A percentile compares a stretch with the other conserved stretches of the same genome.
Conservation (phyloP, 257 asterid genomes). For the Capsicum baccatum region DNA sequence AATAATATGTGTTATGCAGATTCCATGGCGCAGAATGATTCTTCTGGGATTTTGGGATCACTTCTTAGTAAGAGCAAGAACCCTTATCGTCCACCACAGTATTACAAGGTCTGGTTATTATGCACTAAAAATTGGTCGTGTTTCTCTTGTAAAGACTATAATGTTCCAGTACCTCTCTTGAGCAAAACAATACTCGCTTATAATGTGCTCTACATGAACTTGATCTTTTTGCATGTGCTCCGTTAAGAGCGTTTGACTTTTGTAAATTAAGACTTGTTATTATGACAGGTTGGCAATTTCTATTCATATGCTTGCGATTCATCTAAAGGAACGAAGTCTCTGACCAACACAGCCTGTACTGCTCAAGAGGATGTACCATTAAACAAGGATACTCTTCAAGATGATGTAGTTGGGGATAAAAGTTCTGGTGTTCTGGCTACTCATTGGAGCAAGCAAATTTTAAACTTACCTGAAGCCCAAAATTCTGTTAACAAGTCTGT, state of each 20-base stretch:
- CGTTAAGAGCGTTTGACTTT: neutral
- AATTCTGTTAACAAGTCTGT: neutral
- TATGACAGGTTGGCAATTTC: slow-evolving; percentile 34
- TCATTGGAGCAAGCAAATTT: neutral
- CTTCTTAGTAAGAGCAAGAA: slow-evolving; percentile 51
- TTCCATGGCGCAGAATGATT: neutral
- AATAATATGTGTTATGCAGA: slow-evolving; percentile 23
- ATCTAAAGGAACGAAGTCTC: slow-evolving; percentile 19
- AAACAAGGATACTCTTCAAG: neutral
- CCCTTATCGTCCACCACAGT: slow-evolving; percentile 70
- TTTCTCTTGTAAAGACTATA: neutral
- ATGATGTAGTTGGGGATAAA: neutral
- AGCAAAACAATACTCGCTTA: neutral
- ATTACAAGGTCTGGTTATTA: slow-evolving; percentile 45
- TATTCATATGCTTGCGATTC: neutral
- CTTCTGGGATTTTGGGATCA: slow-evolving; percentile 36
- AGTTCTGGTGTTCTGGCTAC: slow-evolving; percentile 2
- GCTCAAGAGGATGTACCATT: slow-evolving; percentile 16
- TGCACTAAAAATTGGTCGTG: slow-evolving; percentile 22
- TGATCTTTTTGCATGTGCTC: neutral
- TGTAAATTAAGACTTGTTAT: neutral
- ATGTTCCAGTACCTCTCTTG: neutral
- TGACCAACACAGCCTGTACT: neutral
- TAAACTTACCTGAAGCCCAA: slow-evolving; percentile 13
- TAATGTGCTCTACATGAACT: neutral